Evolutionary conservation across 306 rosid species (phyloP).

Genomic region (Abrus precatorius): DNA sequence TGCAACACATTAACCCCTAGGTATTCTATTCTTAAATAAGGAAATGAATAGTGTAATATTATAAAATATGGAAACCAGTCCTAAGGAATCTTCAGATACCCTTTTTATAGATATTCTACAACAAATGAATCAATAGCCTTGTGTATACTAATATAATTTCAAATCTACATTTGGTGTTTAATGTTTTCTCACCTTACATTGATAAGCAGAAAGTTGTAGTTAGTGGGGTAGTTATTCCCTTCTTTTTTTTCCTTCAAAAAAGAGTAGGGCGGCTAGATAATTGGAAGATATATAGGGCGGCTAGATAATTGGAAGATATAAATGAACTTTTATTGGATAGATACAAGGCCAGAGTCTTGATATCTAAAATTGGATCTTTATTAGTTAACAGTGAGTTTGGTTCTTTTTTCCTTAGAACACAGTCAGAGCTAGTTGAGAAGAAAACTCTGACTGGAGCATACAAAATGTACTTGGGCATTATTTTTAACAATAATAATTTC

Average conservation of each 20-base stretch:
- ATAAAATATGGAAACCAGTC: not conserved
- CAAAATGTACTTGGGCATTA: not conserved
- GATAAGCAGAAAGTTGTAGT: not conserved
- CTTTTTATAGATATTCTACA: too few relatives aligned
- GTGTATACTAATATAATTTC: not conserved
- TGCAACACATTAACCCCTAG: too few relatives aligned
- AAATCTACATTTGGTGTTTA: not conserved
- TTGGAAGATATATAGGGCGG: not conserved
- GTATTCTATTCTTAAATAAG: not conserved
- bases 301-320: not conserved
- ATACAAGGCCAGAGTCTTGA: not conserved
- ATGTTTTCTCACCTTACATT: slow-evolving; percentile 5
- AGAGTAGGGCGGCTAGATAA: not conserved
- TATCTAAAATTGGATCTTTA: not conserved
- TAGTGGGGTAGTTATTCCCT: not conserved
- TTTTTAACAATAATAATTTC: not conserved
- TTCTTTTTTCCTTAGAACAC: not conserved
- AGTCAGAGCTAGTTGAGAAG: not conserved
- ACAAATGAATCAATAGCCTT: too few relatives aligned
- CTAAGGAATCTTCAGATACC: not conserved
- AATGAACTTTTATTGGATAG: not conserved
- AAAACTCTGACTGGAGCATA: slow-evolving; percentile 3
- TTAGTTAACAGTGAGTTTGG: not conserved
- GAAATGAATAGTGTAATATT: not conserved
- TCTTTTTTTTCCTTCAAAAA: not conserved